Base-by-base conservation (phyloP, 352 stramenopile genomes). In the Blastocystis sp. region DNA sequence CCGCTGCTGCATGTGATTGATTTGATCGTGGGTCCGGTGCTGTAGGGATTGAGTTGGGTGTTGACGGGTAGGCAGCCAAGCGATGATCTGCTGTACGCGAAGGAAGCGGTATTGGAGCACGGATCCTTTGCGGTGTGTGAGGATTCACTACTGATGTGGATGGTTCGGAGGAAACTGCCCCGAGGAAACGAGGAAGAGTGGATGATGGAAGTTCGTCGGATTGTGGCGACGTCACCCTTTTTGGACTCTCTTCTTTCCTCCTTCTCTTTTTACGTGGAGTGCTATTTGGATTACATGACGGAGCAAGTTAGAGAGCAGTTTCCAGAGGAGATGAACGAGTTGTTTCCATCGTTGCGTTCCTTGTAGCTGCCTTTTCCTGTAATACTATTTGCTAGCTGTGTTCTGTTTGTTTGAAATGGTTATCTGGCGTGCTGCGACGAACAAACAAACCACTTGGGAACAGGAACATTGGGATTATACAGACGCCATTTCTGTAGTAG, bases 191-290 rank as follows among this genome's bases (percentile, higher is more conserved):
- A 18, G n/a, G 48, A 63, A 21, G 69, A 48, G 16, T 49, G n/a
- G 69, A 7, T 40, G 14, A 44, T 38, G n/a, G 54, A 51, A 29
- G 27, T 81, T 21, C 1, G 27, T 34, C 11, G 29, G 9, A 51
- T 42, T 21, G 69, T 81, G 36, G 32, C 29, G 32, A 40, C 46
- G n/a, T 81, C 69, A 21, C 51, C 16, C 1, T 81, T 65, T 64
- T 46, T 81, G n/a, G n/a, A 64, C 6, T 38, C 27, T 61, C 29
- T 64, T 8, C 40, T 81, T 44, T 38, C 40, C 14, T 81, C 69
- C 2, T 81, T 81, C 63, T 40, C 49, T 27, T 81, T 63, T 42
- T 81, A 81, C 44, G 54, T 63, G 61, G 21, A 81, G 24, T 81
- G 69, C n/a, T 46, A 29, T 7, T 38, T 81, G 11, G 29, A 46